Evolutionary conservation across 805 yeast genomes (phyloP).

Genomic region (Cyberlindnera maritima): DNA sequence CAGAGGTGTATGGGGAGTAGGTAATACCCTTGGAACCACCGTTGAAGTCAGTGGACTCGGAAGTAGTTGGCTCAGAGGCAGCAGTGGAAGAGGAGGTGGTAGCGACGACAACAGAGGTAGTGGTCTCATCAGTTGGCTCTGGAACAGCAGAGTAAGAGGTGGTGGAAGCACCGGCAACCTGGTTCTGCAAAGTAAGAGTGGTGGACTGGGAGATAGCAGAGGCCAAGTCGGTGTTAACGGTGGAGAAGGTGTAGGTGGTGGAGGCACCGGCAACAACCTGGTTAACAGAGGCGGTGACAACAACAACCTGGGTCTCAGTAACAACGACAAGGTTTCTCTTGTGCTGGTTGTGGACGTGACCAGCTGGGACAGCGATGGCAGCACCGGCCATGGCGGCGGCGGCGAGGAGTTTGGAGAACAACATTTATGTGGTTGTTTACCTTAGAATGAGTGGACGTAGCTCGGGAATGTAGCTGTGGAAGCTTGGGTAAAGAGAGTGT

Average conservation of each 20-base stretch:
- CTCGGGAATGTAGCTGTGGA: neutral
- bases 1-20: constrained; percentile 72
- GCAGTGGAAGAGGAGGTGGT: constrained; percentile 27
- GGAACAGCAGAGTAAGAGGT: constrained; percentile 22
- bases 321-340: constrained; percentile 54
- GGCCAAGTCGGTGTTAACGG: constrained; percentile 28
- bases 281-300: constrained; percentile 43
- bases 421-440: constrained; percentile 33
- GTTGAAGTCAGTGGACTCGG: constrained; percentile 32
- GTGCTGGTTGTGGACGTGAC: constrained; percentile 58
- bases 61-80: constrained; percentile 33
- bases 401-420: constrained; percentile 44
- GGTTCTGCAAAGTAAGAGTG: constrained; percentile 28
- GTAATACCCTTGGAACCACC: constrained; percentile 66
- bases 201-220: constrained; percentile 27
- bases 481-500: constrained; percentile 6
- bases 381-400: constrained; percentile 42
- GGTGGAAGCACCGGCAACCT: constrained; percentile 31
- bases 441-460: neutral
- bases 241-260: constrained; percentile 26
- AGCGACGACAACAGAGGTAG: constrained; percentile 21
- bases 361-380: constrained; percentile 46
- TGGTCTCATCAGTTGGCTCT: constrained; percentile 28
- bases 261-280: constrained; percentile 33
- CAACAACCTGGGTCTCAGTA: constrained; percentile 45